These are phyloP conservation scores for Zasmidium angulare DNA, from an alignment of 2,329 filamentous ascomycete genomes.

Conservation along the genomic window DNA sequence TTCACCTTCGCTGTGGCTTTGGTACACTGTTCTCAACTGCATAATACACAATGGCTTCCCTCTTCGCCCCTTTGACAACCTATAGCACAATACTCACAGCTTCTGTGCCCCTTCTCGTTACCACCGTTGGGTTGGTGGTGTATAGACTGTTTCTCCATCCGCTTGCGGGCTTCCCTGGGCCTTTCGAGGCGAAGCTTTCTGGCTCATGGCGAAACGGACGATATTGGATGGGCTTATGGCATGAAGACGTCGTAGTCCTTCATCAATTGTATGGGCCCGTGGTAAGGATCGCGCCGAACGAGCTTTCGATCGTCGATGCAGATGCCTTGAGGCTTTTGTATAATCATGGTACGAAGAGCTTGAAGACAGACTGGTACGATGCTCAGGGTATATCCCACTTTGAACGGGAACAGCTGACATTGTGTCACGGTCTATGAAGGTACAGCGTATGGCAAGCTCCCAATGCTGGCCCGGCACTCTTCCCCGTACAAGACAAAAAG, in stretches of 20 bases:
- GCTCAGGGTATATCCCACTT: too few species aligned
- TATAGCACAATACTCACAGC: background rate
- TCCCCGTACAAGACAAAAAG: slow-evolving; percentile 3
- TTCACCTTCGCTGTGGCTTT: too few species aligned
- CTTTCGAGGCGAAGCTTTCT: slow-evolving; percentile 10
- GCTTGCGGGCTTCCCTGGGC: slow-evolving; percentile 8
- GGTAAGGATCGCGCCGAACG: slow-evolving; percentile 49
- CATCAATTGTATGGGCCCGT: slow-evolving; percentile 43
- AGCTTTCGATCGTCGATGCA: slow-evolving; percentile 45
- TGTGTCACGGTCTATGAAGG: too few species aligned
- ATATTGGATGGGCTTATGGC: slow-evolving; percentile 11
- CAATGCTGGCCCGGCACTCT: slow-evolving; percentile 30
- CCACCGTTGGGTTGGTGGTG: background rate
- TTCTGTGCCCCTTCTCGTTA: background rate
- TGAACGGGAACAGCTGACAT: too few species aligned
- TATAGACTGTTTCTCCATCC: background rate
- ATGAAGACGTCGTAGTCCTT: slow-evolving; percentile 21
- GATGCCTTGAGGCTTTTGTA: slow-evolving; percentile 45
- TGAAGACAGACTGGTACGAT: slow-evolving; percentile 36
- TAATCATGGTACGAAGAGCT: slow-evolving; percentile 32
- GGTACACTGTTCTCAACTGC: too few species aligned
- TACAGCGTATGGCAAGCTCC: slow-evolving; percentile 15
- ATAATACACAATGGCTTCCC: too few species aligned
- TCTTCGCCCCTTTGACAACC: too few species aligned
- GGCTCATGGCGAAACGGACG: slow-evolving; percentile 13